Evolutionary conservation across 306 rosid species (phyloP).

Genomic region (Carpinus viminea): DNA sequence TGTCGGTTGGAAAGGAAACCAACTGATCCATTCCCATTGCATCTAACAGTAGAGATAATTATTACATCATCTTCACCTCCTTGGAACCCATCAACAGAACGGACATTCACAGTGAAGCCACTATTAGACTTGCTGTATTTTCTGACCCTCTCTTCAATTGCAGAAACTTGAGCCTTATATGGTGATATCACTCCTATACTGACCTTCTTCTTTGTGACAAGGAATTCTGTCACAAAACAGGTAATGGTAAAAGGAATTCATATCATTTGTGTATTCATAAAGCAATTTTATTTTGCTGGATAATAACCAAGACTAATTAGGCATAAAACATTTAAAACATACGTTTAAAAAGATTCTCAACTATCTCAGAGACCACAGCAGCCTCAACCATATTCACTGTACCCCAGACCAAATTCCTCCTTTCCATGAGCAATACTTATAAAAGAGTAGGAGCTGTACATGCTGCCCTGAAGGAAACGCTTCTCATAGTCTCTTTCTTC

Average conservation of each 20-base stretch:
- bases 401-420: conserved; percentile 23
- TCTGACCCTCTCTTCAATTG: conserved; percentile 43
- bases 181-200: conserved; percentile 73
- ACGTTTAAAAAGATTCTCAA: conserved; percentile 51
- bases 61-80: conserved; percentile 71
- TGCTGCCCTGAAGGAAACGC: conserved; percentile 28
- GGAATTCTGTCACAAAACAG: conserved; percentile 29
- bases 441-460: conserved; percentile 38
- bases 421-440: conserved; percentile 39
- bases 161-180: conserved; percentile 57
- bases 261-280: not conserved
- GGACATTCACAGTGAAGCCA: conserved; percentile 46
- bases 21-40: conserved; percentile 39
- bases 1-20: conserved; percentile 54
- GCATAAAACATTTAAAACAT: not conserved
- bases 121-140: conserved; percentile 16
- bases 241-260: not conserved
- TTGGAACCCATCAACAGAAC: conserved; percentile 70
- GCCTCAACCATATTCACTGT: conserved; percentile 53
- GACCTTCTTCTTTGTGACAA: conserved; percentile 35
- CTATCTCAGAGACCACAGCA: conserved; percentile 42
- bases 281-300: too few relatives aligned
- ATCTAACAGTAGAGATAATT: conserved; percentile 43
- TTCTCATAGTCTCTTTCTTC: conserved; percentile 3
- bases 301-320: not conserved